These are phyloP conservation scores for Leccinum pallidistipes DNA, from an alignment of 1,284 basidiomycete species.

Conservation along the genomic window DNA sequence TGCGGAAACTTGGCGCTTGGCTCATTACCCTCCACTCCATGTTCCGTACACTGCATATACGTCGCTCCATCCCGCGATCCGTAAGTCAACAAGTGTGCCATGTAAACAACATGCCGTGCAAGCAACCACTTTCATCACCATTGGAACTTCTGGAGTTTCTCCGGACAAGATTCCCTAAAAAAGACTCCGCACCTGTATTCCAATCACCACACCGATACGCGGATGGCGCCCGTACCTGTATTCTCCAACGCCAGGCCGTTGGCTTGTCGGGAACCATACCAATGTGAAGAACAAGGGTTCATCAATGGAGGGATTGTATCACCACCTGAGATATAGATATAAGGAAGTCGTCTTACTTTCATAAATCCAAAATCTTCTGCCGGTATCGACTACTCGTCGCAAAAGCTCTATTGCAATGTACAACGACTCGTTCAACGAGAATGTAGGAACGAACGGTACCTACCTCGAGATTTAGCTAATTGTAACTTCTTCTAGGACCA, in stretches of 20 bases:
- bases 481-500: slow-evolving; percentile 8
- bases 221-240: not conserved
- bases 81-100: not conserved
- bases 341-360: not conserved
- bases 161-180: not conserved
- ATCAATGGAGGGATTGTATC: slow-evolving; percentile 2
- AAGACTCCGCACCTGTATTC: not conserved
- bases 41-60: slow-evolving; percentile 1
- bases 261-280: slow-evolving; percentile 22
- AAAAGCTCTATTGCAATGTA: slow-evolving; percentile 7
- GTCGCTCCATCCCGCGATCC: not conserved
- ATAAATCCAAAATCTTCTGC: not conserved
- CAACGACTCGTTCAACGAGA: slow-evolving; percentile 16
- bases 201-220: not conserved
- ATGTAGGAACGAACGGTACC: slow-evolving; percentile 10
- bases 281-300: slow-evolving; percentile 8
- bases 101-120: not conserved
- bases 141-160: slow-evolving; percentile 3
- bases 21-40: not conserved
- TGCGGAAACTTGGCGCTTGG: slow-evolving; percentile 6
- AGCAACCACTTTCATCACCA: slow-evolving; percentile 1
- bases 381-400: not conserved
- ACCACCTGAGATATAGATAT: slow-evolving; percentile 19
- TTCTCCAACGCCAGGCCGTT: slow-evolving; percentile 17
- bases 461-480: not conserved